Evolutionary conservation across 371 early-diverging fungal species (phyloP), one percentile per base, ranked within the genome.

Genomic region (Phascolomyces articulosus): DNA sequence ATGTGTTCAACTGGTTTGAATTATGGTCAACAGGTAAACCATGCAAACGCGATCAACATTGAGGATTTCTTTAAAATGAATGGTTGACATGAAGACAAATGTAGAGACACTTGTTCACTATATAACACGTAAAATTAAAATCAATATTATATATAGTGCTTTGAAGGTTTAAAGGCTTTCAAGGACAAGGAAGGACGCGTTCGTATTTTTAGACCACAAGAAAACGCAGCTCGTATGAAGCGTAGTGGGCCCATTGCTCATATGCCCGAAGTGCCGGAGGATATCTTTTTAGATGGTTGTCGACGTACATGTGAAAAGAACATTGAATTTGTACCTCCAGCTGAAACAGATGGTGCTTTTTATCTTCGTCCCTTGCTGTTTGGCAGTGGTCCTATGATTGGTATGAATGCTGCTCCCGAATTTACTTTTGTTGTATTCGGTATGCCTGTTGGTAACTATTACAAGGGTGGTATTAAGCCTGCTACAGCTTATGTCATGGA

Each of bases 101-200:
- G n/a, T n/a, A n/a, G n/a, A n/a, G n/a, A n/a, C n/a, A n/a, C n/a
- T n/a, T n/a, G n/a, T n/a, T n/a, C n/a, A n/a, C n/a, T n/a, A n/a
- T n/a, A n/a, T n/a, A n/a, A n/a, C n/a, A n/a, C n/a, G n/a, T n/a
- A n/a, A n/a, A n/a, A n/a, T n/a, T n/a, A n/a, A n/a, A n/a, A n/a
- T n/a, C n/a, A n/a, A n/a, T n/a, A 6, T 47, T 31, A 60, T 24
- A 63, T 21, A 31, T 31, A 87, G 85, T 87, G 89, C 69, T 93
- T 93, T 68, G 94, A 93, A 79, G 94, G 94, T 26, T 69, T 93
- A 68, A 93, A 93, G 73, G 92, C 94, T 4, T 93, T 90, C 85
- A 79, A 90, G 23, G 84, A 86, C 79, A 83, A 79, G 54, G 85
- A 91, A 66, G 90, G 89, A 20, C 86, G 86, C 69, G 80, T 92